Conservation (phyloP, 176 grass and related monocot genomes). For the Cocos nucifera region DNA sequence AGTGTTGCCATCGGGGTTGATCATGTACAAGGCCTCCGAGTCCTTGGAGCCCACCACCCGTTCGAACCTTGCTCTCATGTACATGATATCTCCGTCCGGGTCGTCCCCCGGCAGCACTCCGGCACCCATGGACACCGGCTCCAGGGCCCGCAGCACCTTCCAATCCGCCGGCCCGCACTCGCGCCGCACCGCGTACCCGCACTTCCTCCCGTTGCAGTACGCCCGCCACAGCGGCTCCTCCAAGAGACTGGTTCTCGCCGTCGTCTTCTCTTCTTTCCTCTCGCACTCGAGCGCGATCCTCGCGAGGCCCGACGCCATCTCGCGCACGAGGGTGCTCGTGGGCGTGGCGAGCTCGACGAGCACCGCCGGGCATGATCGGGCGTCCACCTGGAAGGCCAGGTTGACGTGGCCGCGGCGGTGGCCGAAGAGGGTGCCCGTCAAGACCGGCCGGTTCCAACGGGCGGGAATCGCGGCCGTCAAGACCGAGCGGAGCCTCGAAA, state of each 20-base stretch:
- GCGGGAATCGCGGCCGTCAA: conserved; percentile 53
- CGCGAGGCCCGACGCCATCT: conserved; percentile 95
- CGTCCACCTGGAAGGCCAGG: conserved; percentile 72
- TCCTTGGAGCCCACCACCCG: conserved; percentile 74
- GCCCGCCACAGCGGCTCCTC: conserved; percentile 81
- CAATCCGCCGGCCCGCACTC: conserved; percentile 74
- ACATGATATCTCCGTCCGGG: conserved; percentile 45
- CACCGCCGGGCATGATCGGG: conserved; percentile 57
- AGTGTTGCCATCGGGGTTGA: conserved; percentile 69
- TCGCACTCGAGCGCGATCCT: conserved; percentile 89
- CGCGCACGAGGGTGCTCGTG: conserved; percentile 67
- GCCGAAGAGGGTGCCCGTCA: conserved; percentile 93
- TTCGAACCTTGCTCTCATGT: conserved; percentile 88
- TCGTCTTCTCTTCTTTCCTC: too few relatives aligned
- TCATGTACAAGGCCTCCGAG: conserved; percentile 92
- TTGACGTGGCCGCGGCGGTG: conserved; percentile 61
- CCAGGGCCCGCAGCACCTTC: conserved; percentile 52
- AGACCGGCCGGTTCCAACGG: conserved; percentile 30
- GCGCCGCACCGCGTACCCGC: conserved; percentile 59
- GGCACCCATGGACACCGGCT: conserved; percentile 68
- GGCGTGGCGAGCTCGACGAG: conserved; percentile 73
- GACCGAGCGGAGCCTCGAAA: conserved; percentile 46
- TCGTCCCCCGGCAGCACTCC: conserved; percentile 60
- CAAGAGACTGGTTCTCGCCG: conserved; percentile 5
- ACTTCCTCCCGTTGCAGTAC: conserved; percentile 90